Evolutionary conservation across 306 rosid genomes (phyloP).

Genomic region (Trichosanthes cucumerina): DNA sequence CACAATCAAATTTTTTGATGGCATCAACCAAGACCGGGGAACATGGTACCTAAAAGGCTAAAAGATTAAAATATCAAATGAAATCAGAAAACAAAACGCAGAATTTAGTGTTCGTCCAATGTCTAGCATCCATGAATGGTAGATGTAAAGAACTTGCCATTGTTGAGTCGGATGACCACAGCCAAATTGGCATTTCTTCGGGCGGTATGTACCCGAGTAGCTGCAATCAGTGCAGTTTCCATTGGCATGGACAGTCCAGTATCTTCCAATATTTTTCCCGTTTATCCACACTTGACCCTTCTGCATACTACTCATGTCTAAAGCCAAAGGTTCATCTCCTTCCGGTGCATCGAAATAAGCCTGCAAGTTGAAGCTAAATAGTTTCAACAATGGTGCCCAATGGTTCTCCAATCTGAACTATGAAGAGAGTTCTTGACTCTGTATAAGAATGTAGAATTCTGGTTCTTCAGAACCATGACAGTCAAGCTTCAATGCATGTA

Average conservation of each 20-base stretch:
- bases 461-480: not conserved
- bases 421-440: not conserved
- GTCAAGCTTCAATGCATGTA: conserved; percentile 5
- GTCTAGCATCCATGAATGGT: not conserved
- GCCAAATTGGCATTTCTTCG: conserved; percentile 41
- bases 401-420: not conserved
- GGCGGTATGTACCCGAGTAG: conserved; percentile 53
- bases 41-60: conserved; percentile 78
- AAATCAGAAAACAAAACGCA: not conserved
- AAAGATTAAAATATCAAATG: conserved; percentile 8
- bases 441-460: not conserved
- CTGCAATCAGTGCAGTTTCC: conserved; percentile 51
- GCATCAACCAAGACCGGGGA: conserved; percentile 76
- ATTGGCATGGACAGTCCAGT: conserved; percentile 59
- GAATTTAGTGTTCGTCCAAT: not conserved
- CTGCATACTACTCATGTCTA: conserved; percentile 76
- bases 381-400: not conserved
- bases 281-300: conserved; percentile 87
- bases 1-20: conserved; percentile 46
- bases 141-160: conserved; percentile 38
- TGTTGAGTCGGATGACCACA: conserved; percentile 70
- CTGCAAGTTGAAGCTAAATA: conserved; percentile 24
- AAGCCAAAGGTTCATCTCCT: conserved; percentile 71
- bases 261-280: conserved; percentile 73
- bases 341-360: conserved; percentile 45